phyloP scores from a whole-genome alignment of 2,329 filamentous ascomycete genomes.

The Pezicula rhizophila region DNA sequence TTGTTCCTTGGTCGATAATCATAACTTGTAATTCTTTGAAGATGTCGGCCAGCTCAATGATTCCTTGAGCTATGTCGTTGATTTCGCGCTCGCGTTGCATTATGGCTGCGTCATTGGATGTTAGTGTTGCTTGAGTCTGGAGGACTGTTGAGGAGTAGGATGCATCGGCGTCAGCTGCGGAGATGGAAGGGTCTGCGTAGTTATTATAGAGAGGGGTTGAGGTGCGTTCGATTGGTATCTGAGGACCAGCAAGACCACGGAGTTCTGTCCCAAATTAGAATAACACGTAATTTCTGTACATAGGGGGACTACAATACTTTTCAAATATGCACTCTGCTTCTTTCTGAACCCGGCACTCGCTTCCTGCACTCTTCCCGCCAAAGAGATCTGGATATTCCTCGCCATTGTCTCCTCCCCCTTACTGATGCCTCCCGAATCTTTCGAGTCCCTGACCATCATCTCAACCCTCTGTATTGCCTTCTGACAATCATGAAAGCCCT shows the following conservation, averaged over 20 bases:
- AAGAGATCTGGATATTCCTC: conserved; percentile 86
- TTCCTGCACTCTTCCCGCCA: conserved; percentile 84
- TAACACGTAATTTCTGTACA: neutral
- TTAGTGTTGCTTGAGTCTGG: conserved; percentile 60
- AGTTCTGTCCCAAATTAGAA: conserved; percentile 49
- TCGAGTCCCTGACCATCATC: conserved; percentile 75
- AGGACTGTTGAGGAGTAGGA: conserved; percentile 84
- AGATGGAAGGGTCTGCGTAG: conserved; percentile 79
- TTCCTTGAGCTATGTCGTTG: conserved; percentile 94
- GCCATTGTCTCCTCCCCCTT: conserved; percentile 92
- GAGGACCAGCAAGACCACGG: conserved; percentile 62
- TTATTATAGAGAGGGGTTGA: conserved; percentile 43
- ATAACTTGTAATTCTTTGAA: conserved; percentile 95
- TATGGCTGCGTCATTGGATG: conserved; percentile 77
- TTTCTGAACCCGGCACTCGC: conserved; percentile 89
- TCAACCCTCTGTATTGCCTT: conserved; percentile 83
- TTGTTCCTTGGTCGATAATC: conserved; percentile 88
- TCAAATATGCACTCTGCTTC: conserved; percentile 94
- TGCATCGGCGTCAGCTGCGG: conserved; percentile 90
- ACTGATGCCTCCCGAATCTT: conserved; percentile 64
- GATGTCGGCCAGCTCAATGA: conserved; percentile 93
- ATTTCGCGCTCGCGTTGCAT: conserved; percentile 93
- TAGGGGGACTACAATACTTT: conserved; percentile 53
- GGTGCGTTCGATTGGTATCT: conserved; percentile 46
- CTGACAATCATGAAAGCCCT: conserved; percentile 84